These are phyloP conservation scores for Hortiboletus campestris DNA, from an alignment of 768 basidiomycete species.

Conservation along the genomic window DNA sequence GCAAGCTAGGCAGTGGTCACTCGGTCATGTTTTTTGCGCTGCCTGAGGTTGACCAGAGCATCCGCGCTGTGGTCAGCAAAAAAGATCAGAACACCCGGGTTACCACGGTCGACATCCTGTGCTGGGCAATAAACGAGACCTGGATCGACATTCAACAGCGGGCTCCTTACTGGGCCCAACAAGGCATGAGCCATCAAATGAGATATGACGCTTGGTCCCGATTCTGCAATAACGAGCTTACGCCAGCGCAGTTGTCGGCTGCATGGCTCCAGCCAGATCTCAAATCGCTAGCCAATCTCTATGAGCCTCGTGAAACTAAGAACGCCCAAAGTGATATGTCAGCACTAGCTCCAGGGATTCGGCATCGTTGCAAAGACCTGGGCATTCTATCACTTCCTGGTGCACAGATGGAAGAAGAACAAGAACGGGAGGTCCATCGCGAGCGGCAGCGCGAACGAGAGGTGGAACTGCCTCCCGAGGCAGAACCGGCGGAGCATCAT, in stretches of 20 bases:
- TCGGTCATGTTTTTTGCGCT: constrained; percentile 30
- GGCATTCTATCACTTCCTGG: constrained; percentile 8
- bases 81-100: background rate
- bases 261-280: constrained; percentile 40
- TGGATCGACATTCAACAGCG: constrained; percentile 17
- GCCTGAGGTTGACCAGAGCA: constrained; percentile 35
- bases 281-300: constrained; percentile 35
- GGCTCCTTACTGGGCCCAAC: no score
- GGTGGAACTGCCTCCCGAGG: constrained; percentile 33
- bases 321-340: background rate
- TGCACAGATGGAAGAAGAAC: constrained; percentile 38
- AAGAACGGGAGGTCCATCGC: constrained; percentile 43
- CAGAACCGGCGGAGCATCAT: constrained; percentile 13
- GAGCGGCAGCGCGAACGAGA: constrained; percentile 42
- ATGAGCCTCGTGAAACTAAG: constrained; percentile 7
- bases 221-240: background rate
- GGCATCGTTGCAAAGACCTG: constrained; percentile 6
- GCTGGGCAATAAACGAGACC: constrained; percentile 45
- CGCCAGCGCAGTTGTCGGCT: background rate
- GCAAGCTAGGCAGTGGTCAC: constrained; percentile 40
- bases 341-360: background rate
- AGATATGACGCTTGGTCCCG: no score
- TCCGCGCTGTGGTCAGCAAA: constrained; percentile 27
- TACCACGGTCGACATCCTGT: constrained; percentile 32
- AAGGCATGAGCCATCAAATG: no score